Evolutionary conservation across 2,329 filamentous ascomycete species (phyloP).

Genomic region (Aspergillus pseudoviridinutans): DNA sequence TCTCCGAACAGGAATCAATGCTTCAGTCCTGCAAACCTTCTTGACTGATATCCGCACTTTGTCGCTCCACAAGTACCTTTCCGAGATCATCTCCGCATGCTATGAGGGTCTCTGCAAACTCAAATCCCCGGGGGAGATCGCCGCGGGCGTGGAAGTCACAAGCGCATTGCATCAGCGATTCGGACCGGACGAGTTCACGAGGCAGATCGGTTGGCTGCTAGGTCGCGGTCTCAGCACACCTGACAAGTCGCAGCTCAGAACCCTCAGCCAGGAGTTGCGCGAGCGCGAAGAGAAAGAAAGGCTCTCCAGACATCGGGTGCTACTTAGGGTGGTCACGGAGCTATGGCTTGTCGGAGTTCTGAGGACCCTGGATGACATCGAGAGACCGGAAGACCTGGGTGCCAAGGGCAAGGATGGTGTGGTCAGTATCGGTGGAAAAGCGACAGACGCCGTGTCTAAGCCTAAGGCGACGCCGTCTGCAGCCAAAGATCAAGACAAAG

Average conservation of each 20-base stretch:
- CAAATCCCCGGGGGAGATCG: conserved; percentile 86
- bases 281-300: conserved; percentile 97
- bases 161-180: conserved; percentile 96
- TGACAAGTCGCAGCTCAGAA: conserved; percentile 79
- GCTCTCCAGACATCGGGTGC: conserved; percentile 74
- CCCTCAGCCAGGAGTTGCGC: conserved; percentile 71
- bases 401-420: conserved; percentile 52
- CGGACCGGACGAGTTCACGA: conserved; percentile 83
- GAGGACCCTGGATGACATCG: conserved; percentile 70
- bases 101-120: conserved; percentile 91
- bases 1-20: conserved; percentile 80
- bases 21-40: conserved; percentile 76
- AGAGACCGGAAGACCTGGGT: conserved; percentile 59
- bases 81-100: conserved; percentile 92
- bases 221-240: conserved; percentile 88
- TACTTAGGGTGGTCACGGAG: conserved; percentile 88
- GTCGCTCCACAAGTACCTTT: conserved; percentile 93
- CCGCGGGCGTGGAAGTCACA: conserved; percentile 86
- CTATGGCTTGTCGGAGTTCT: conserved; percentile 91
- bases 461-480: conserved; percentile 56
- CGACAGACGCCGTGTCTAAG: conserved; percentile 58
- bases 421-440: conserved; percentile 39
- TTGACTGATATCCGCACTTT: conserved; percentile 84
- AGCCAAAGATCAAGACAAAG: conserved; percentile 57
- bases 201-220: conserved; percentile 86